Percentiles rank a stretch among this genome's conserved stretches.
Conservation (phyloP, 2,329 filamentous ascomycete genomes). For the Claviceps arundinis region DNA sequence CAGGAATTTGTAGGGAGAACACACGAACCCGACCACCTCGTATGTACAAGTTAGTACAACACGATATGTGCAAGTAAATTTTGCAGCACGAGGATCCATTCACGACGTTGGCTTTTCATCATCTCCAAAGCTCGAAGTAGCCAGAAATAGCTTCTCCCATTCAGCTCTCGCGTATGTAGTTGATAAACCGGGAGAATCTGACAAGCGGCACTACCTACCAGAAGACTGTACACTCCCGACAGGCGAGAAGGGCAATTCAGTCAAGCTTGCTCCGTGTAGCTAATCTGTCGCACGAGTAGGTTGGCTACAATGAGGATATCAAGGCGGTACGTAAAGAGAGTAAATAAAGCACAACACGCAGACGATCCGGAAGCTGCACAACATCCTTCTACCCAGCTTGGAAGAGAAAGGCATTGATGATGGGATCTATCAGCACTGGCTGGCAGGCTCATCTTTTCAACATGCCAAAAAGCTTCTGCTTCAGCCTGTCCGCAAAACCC, state of each 20-base stretch:
- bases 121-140: background rate
- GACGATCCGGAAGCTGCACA: background rate
- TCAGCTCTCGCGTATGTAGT: background rate
- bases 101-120: background rate
- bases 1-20: background rate
- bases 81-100: background rate
- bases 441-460: constrained; percentile 28
- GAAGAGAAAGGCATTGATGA: background rate
- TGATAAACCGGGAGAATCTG: too few species aligned
- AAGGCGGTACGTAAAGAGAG: background rate
- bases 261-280: too few species aligned
- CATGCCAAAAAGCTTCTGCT: constrained; percentile 37
- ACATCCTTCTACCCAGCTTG: background rate
- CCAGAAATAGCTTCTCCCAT: background rate
- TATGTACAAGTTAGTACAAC: too few species aligned
- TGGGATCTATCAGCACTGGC: too few species aligned
- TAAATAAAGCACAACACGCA: background rate
- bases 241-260: background rate
- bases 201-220: background rate
- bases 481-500: constrained; percentile 43
- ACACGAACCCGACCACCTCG: background rate
- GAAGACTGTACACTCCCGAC: background rate
- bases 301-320: background rate
- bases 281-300: background rate
- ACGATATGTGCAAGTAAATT: background rate